Evolutionary conservation across 768 basidiomycete species (phyloP), one percentile per base, ranked within the genome.

Genomic region (Jaapia argillacea): DNA sequence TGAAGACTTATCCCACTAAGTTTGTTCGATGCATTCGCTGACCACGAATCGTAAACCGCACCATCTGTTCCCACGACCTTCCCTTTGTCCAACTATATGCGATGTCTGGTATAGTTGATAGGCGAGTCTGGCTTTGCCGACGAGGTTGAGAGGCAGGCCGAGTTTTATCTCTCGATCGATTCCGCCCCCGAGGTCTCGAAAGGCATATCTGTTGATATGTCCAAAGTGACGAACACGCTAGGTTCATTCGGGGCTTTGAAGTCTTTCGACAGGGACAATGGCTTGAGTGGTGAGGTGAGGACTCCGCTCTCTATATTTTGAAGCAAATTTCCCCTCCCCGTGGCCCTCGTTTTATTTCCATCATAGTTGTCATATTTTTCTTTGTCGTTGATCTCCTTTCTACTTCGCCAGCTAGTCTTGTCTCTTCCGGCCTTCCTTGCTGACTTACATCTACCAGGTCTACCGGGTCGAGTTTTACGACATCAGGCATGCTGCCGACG

Each of bases 401-500:
- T n/a, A 48, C 25, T 36, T 35, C 31, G 42, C 40, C 35, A n/a
- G n/a, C n/a, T n/a, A n/a, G 26, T 31, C 49, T 40, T 42, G 24
- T 35, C 24, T 43, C 18, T 27, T 10, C 18, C n/a, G 13, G 28
- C 25, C 21, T 21, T 28, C n/a, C 23, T 31, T 42, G 10, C 26
- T 20, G 43, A n/a, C n/a, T n/a, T n/a, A n/a, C n/a, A n/a, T n/a
- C n/a, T n/a, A n/a, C 6, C 47, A 69, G 58, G 58, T 69, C 23
- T 85, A 77, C 58, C 62, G 60, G 31, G 72, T 79, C 41, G 83
- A 86, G 49, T 90, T 74, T 55, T 81, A 70, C 54, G 84, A 88
- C 53, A 66, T 75, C 22, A 69, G 81, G 4, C 61, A 67, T 28
- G 52, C 56, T 7, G 83, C 85, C 12, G 70, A 64, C 51, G 57